Conservation (phyloP, 163 green algal genomes). For the Chloromonas sp. region DNA sequence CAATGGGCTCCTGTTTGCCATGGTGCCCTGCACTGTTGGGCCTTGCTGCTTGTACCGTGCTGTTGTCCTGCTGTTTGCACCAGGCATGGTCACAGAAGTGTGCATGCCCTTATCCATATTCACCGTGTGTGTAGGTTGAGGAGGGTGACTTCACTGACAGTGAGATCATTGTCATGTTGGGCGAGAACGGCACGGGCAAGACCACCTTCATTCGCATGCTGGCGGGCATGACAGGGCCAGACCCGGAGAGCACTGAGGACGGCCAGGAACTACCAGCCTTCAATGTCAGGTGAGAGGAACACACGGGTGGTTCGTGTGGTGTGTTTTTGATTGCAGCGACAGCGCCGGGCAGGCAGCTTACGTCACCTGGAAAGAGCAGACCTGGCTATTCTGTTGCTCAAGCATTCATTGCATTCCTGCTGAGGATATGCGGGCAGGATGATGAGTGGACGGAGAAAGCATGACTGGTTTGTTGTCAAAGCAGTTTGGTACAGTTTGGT, state of each 20-base stretch:
- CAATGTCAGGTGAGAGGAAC: constrained; percentile 61
- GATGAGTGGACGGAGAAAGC: background rate
- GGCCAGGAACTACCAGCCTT: constrained; percentile 64
- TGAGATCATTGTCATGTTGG: constrained; percentile 97
- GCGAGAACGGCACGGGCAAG: constrained; percentile 98
- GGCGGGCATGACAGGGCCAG: constrained; percentile 42
- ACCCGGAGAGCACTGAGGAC: constrained; percentile 25
- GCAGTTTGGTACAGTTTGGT: too few relatives aligned
- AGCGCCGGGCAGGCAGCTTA: too few relatives aligned
- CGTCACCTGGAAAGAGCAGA: too few relatives aligned
- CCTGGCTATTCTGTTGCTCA: too few relatives aligned
- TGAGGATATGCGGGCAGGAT: background rate
- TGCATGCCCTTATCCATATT: too few relatives aligned
- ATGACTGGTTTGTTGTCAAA: background rate
- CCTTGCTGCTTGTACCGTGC: too few relatives aligned
- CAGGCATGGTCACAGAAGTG: too few relatives aligned
- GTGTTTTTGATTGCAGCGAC: too few relatives aligned
- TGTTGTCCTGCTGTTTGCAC: too few relatives aligned
- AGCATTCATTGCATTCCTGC: background rate
- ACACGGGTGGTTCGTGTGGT: background rate
- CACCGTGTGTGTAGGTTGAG: constrained; percentile 57
- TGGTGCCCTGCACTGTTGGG: too few relatives aligned
- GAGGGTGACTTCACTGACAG: constrained; percentile 90
- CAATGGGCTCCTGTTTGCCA: too few relatives aligned
- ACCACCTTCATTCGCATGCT: constrained; percentile 99